A percentile compares a stretch with the other conserved stretches of the same genome.
Evolutionary conservation across 2,329 filamentous ascomycete species (phyloP).

Genomic region (Cyphellophora attinorum): DNA sequence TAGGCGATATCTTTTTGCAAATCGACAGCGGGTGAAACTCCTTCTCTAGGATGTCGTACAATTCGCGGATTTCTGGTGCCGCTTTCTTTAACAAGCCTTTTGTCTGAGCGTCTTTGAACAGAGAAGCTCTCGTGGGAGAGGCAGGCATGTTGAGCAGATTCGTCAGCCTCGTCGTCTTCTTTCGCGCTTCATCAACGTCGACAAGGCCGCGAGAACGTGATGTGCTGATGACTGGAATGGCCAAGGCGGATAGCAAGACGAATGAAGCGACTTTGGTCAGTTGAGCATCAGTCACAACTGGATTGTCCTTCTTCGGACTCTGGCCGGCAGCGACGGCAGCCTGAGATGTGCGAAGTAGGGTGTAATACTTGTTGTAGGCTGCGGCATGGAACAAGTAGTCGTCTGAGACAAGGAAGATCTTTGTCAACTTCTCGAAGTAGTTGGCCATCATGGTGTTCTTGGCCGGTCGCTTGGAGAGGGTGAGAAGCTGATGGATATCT

Average conservation of each 20-base stretch:
- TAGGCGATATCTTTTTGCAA: slow-evolving; percentile 97
- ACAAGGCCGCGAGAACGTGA: slow-evolving; percentile 91
- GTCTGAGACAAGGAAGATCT: slow-evolving; percentile 97
- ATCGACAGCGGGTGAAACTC: slow-evolving; percentile 98
- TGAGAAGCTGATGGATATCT: slow-evolving; percentile 95
- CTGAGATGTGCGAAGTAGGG: slow-evolving; percentile 83
- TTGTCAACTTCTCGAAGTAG: slow-evolving; percentile 98
- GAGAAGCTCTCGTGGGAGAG: slow-evolving; percentile 74
- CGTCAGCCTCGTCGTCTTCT: slow-evolving; percentile 96
- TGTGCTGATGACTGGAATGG: slow-evolving; percentile 99
- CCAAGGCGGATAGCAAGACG: slow-evolving; percentile 84
- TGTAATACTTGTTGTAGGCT: slow-evolving; percentile 96
- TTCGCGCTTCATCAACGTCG: slow-evolving; percentile 91
- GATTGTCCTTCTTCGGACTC: slow-evolving; percentile 89
- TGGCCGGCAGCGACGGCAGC: slow-evolving; percentile 73
- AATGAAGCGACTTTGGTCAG: slow-evolving; percentile 92
- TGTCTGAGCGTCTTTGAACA: slow-evolving; percentile 93
- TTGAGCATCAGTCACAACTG: slow-evolving; percentile 76
- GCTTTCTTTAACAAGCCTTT: slow-evolving; percentile 91
- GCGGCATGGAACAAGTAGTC: slow-evolving; percentile 99
- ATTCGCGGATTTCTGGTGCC: slow-evolving; percentile 85
- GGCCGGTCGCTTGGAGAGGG: slow-evolving; percentile 91
- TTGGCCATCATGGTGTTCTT: slow-evolving; percentile 99
- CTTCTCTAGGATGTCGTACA: slow-evolving; percentile 98
- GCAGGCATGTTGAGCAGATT: slow-evolving; percentile 90